Evolutionary conservation across 305 asterid genomes (phyloP).

Genomic region (Plantago coronopus): DNA sequence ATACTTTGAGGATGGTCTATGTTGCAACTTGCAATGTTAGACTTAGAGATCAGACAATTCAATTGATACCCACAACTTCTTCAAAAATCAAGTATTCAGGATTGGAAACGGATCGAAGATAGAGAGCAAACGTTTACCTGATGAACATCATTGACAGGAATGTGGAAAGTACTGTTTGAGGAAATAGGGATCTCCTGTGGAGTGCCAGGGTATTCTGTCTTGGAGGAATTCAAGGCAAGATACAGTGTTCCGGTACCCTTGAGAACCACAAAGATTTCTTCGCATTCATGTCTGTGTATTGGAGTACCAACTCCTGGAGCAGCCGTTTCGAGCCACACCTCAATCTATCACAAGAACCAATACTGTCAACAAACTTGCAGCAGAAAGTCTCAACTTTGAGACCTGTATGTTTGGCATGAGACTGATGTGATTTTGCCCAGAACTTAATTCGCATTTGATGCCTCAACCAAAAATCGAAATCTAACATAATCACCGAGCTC

Average conservation of each 20-base stretch:
- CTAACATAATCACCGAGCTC: too few species aligned
- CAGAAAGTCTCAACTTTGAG: too few species aligned
- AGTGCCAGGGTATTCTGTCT: conserved; percentile 60
- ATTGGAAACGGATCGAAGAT: neutral
- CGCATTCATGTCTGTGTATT: conserved; percentile 91
- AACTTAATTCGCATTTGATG: too few species aligned
- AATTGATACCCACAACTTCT: too few species aligned
- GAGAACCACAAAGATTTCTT: conserved; percentile 75
- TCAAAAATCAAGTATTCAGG: too few species aligned
- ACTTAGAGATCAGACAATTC: too few species aligned
- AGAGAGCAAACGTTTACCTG: conserved; percentile 42
- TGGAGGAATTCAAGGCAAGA: conserved; percentile 53
- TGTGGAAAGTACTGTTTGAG: conserved; percentile 62
- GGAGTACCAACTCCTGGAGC: conserved; percentile 81
- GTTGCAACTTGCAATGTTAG: too few species aligned
- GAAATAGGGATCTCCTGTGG: conserved; percentile 62
- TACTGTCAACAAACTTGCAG: neutral
- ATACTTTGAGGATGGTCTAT: neutral
- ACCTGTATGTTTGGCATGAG: too few species aligned
- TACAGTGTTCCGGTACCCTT: conserved; percentile 85
- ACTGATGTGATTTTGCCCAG: too few species aligned
- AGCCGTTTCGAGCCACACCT: conserved; percentile 90
- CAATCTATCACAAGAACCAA: conserved; percentile 46
- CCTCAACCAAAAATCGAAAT: too few species aligned
- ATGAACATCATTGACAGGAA: conserved; percentile 86